Evolutionary conservation across 2,329 filamentous ascomycete species (phyloP).

Genomic region (Hypoxylon sp.): DNA sequence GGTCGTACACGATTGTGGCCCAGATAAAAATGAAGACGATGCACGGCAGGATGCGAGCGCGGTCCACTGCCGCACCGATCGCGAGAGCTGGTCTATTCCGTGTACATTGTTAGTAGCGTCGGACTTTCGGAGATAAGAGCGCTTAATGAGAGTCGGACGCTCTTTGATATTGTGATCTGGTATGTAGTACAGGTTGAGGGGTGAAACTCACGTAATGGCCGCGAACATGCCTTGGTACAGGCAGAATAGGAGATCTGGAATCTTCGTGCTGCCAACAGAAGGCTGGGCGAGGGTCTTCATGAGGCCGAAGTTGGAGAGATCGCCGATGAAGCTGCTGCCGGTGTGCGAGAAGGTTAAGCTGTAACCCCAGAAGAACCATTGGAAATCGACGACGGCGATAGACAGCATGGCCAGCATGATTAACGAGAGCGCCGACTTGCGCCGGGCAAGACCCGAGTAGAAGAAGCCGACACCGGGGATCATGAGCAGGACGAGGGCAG

Average conservation of each 20-base stretch:
- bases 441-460: conserved; percentile 89
- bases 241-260: conserved; percentile 88
- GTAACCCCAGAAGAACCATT: conserved; percentile 98
- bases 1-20: conserved; percentile 80
- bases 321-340: conserved; percentile 82
- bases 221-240: conserved; percentile 93
- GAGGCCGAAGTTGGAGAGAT: conserved; percentile 85
- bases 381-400: conserved; percentile 83
- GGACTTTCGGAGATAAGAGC: conserved; percentile 4
- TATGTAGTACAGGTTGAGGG: not conserved
- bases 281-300: conserved; percentile 82
- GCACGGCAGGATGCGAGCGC: conserved; percentile 73
- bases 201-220: conserved; percentile 79
- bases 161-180: too few species aligned
- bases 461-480: conserved; percentile 95
- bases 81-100: conserved; percentile 66
- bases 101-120: conserved; percentile 16
- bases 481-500: conserved; percentile 90
- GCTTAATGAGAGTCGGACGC: not conserved
- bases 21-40: conserved; percentile 79
- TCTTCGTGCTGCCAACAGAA: conserved; percentile 77
- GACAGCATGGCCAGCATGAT: conserved; percentile 90
- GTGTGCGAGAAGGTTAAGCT: conserved; percentile 87
- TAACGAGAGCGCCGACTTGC: conserved; percentile 89
- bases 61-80: conserved; percentile 73